Conservation (phyloP, 768 basidiomycete species). For the Rhizopogon salebrosus region DNA sequence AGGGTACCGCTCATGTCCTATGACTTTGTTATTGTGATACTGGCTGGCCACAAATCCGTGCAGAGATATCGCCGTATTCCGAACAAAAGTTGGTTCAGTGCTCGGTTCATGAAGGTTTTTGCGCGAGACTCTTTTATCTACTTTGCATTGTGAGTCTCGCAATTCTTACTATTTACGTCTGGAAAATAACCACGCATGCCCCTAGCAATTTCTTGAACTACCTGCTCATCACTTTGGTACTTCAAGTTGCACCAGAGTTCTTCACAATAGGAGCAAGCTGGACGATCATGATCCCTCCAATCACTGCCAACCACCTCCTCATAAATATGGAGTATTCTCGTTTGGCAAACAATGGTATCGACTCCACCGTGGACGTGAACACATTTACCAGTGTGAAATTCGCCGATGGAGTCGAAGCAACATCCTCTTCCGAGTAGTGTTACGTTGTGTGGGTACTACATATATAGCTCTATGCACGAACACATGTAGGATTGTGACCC, state of each 20-base stretch:
- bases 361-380: not conserved
- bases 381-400: not conserved
- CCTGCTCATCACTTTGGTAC: not conserved
- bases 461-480: no score
- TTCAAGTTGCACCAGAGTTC: not conserved
- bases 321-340: constrained; percentile 1
- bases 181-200: not conserved
- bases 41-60: constrained; percentile 1
- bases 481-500: no score
- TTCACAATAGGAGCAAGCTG: not conserved
- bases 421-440: not conserved
- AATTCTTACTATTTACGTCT: not conserved
- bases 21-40: not conserved
- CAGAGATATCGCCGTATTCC: not conserved
- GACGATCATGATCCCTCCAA: not conserved
- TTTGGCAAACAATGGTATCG: not conserved
- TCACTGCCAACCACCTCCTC: constrained; percentile 1
- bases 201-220: not conserved
- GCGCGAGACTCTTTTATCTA: constrained; percentile 4
- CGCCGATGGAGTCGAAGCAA: not conserved
- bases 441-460: no score
- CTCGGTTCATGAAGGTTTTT: not conserved
- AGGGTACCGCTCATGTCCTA: constrained; percentile 1
- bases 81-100: constrained; percentile 1
- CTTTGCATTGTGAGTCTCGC: not conserved